These are phyloP conservation scores for Eutrema heterophyllum DNA, from an alignment of 345 rosid genomes.

Conservation along the genomic window DNA sequence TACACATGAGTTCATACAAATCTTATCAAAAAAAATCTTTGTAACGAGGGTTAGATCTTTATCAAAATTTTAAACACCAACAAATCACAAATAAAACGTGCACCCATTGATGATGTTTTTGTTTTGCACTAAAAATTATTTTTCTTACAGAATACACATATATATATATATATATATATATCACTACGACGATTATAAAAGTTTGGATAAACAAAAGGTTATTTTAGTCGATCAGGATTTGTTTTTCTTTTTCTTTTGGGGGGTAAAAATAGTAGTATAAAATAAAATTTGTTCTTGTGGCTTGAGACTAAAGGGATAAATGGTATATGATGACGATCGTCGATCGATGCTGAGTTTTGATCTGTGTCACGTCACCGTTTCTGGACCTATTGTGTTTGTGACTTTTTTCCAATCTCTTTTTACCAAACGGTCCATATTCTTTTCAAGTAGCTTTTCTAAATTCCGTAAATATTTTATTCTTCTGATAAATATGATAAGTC, in stretches of 20 bases:
- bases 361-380: constrained; percentile 32
- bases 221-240: not conserved
- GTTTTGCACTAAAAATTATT: not conserved
- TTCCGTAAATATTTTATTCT: constrained; percentile 29
- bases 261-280: not conserved
- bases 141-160: not conserved
- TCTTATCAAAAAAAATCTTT: not conserved
- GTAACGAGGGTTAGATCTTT: no score
- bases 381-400: constrained; percentile 29
- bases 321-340: constrained; percentile 31
- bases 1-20: not conserved
- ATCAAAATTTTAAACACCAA: not conserved
- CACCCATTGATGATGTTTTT: not conserved
- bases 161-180: not conserved
- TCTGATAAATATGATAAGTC: constrained; percentile 22
- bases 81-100: not conserved
- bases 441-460: constrained; percentile 25
- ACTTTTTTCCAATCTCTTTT: constrained; percentile 25
- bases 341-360: constrained; percentile 24
- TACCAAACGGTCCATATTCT: constrained; percentile 31
- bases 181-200: not conserved
- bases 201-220: not conserved
- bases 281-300: constrained; percentile 26
- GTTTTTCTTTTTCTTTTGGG: not conserved
- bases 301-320: constrained; percentile 21